Percentiles rank a stretch among this genome's conserved stretches.
Conservation (phyloP, 2,329 filamentous ascomycete genomes). For the Scolecobasidium constrictum region DNA sequence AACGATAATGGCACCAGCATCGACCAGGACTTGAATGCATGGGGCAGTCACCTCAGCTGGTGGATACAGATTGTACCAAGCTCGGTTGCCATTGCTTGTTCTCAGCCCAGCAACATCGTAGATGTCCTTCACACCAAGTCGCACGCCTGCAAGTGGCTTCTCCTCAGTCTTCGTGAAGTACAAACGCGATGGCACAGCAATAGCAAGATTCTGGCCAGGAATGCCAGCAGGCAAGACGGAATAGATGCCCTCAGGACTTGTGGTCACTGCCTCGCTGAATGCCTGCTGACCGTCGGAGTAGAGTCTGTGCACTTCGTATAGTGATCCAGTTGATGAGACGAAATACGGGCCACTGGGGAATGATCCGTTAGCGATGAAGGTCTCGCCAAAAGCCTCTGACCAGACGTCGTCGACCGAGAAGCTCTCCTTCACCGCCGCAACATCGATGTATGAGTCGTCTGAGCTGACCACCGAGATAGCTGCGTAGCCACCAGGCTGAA, state of each 20-base stretch:
- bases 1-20: constrained; percentile 41
- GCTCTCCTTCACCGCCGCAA: too few relatives aligned
- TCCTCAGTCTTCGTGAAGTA: constrained; percentile 41
- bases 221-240: constrained; percentile 33
- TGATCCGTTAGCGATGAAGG: background rate
- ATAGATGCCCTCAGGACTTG: constrained; percentile 28
- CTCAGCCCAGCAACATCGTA: constrained; percentile 46
- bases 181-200: constrained; percentile 48
- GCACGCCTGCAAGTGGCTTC: constrained; percentile 51
- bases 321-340: constrained; percentile 31
- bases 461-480: background rate
- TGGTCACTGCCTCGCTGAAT: constrained; percentile 35
- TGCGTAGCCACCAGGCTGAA: background rate
- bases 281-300: constrained; percentile 40
- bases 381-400: background rate
- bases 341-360: constrained; percentile 41
- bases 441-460: background rate
- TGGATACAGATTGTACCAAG: constrained; percentile 45
- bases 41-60: constrained; percentile 35
- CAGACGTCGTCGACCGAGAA: constrained; percentile 5
- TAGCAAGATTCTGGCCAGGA: too few relatives aligned
- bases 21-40: constrained; percentile 44
- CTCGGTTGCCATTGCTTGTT: constrained; percentile 46
- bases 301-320: constrained; percentile 38
- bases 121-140: constrained; percentile 54